phyloP scores from a whole-genome alignment of 2,329 filamentous ascomycete genomes.

The Furcasterigmium furcatum region DNA sequence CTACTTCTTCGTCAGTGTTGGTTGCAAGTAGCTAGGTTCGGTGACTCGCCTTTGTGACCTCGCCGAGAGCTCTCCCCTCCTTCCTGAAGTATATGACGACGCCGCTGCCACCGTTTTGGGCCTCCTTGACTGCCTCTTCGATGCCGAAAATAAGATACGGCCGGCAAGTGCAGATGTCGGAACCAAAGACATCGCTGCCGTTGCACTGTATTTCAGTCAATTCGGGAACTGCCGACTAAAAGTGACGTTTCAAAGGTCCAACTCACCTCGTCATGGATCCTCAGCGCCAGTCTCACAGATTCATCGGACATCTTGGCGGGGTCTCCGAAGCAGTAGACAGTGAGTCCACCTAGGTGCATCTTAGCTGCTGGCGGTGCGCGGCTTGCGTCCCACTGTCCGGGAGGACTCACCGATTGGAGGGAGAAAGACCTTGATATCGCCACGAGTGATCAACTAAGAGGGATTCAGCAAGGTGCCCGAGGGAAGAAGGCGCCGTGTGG shows the following conservation, averaged over 20 bases:
- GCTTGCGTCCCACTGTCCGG: neutral
- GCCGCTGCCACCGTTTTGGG: slow-evolving; percentile 87
- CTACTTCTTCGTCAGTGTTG: slow-evolving; percentile 5
- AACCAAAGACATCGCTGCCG: slow-evolving; percentile 95
- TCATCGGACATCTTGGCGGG: slow-evolving; percentile 91
- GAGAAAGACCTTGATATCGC: slow-evolving; percentile 92
- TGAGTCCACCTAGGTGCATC: slow-evolving; percentile 63
- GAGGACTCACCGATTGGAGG: slow-evolving; percentile 72
- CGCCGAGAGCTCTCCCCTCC: slow-evolving; percentile 88
- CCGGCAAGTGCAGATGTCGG: slow-evolving; percentile 94
- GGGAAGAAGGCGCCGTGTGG: neutral
- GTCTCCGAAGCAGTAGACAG: slow-evolving; percentile 96
- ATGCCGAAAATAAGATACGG: slow-evolving; percentile 97
- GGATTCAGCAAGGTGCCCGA: slow-evolving; percentile 15
- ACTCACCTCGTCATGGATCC: slow-evolving; percentile 72
- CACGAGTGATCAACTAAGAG: slow-evolving; percentile 79
- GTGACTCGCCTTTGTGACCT: slow-evolving; percentile 82
- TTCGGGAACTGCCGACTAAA: too few species aligned
- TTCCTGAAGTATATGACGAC: slow-evolving; percentile 99
- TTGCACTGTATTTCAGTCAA: slow-evolving; percentile 66
- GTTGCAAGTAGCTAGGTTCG: too few species aligned
- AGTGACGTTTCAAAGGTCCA: too few species aligned
- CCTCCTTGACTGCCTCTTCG: slow-evolving; percentile 95
- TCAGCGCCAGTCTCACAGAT: slow-evolving; percentile 73
- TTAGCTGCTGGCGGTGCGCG: slow-evolving; percentile 15